Base-by-base conservation (phyloP, 495 filamentous ascomycete species). In the Chaetomium tenue region DNA sequence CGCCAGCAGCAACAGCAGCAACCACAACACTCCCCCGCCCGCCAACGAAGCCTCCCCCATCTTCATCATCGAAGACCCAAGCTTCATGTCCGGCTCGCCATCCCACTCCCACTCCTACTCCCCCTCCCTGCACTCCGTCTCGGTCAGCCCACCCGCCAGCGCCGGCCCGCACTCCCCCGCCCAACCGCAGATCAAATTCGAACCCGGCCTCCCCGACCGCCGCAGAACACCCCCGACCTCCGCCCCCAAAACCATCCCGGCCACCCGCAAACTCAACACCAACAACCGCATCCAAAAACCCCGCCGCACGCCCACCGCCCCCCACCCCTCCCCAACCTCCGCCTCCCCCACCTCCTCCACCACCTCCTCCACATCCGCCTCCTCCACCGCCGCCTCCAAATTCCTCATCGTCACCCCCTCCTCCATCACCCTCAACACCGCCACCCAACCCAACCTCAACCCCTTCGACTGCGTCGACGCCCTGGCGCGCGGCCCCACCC, bases 341-440 rank as follows among this genome's bases (percentile, higher is more conserved):
- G 13, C 52, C 50, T 9, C 51, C 28, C 23, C 50, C 20, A 22
- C 37, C 40, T 63, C 53, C 16, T 60, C 65, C 23, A 42, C 57
- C n/a, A 58, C 67, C 13, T 18, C 65, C 0, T 20, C 33, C 58
- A 26, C n/a, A 59, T 39, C 37, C 25, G 58, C 52, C 55, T 40
- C 50, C 28, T 15, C 52, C 5, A 16, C 51, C 26, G 48, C 23
- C 56, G 59, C 50, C 60, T 75, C 68, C 65, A 81, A 78, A 46
- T 82, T 82, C 65, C 72, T 81, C 46, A 77, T 82, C 54, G 75
- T 82, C 63, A 82, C 79, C 2, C 79, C 79, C 12, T 77, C 75
- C 60, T 73, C 72, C 47, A 78, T 82, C 0, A 28, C 75, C 5
- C 77, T 76, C n/a, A 75, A 74, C 59, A 71, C 72, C 30, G 75